A percentile compares a stretch with the other conserved stretches of the same genome.
Evolutionary conservation across 805 yeast species (phyloP).

Genomic region (Cyberlindnera maclurae): DNA sequence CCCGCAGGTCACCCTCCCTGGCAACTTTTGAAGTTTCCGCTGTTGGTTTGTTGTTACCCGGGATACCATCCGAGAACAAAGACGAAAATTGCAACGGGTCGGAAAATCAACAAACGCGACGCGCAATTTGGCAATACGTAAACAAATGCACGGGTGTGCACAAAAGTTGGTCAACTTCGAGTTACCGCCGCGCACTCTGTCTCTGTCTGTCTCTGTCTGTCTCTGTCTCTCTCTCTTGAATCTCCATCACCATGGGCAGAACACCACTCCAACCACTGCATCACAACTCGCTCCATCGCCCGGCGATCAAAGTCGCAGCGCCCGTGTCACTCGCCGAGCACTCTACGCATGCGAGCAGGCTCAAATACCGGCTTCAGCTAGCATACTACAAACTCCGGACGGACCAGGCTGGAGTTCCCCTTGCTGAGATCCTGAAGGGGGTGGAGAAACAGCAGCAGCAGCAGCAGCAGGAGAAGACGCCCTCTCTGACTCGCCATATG

Average conservation of each 20-base stretch:
- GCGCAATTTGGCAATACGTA: conserved; percentile 3
- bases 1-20: no score
- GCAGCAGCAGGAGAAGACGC: conserved; percentile 11
- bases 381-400: conserved; percentile 48
- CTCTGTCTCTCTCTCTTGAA: no score
- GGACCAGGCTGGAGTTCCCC: conserved; percentile 34
- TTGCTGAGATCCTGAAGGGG: conserved; percentile 23
- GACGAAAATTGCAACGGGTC: no score
- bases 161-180: no score
- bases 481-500: conserved; percentile 22
- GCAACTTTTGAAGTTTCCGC: no score
- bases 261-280: conserved; percentile 1
- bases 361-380: conserved; percentile 40
- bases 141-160: conserved; percentile 1
- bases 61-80: no score
- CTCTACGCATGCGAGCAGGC: conserved; percentile 29
- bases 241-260: conserved; percentile 4
- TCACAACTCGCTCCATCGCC: conserved; percentile 16
- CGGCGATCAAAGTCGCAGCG: conserved; percentile 12
- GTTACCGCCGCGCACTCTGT: no score
- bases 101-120: conserved; percentile 2
- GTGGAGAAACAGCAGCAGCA: neutral
- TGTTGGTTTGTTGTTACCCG: no score
- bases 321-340: neutral
- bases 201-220: no score